A percentile compares a stretch with the other conserved stretches of the same genome.
Conservation (phyloP, 768 basidiomycete species). For the Zangia roseola region DNA sequence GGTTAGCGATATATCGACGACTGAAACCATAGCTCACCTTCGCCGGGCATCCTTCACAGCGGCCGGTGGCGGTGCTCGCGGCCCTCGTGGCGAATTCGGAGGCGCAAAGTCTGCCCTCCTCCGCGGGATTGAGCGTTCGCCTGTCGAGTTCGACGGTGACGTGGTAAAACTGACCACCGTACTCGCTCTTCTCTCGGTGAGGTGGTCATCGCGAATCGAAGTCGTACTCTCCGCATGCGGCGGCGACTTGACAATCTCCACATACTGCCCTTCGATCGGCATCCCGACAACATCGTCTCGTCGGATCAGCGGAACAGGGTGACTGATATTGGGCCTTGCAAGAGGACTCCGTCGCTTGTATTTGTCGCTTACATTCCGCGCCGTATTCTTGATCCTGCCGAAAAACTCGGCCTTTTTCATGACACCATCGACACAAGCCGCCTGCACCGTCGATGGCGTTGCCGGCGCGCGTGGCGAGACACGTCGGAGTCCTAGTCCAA, state of each 20-base stretch:
- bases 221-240: conserved; percentile 24
- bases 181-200: conserved; percentile 31
- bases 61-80: conserved; percentile 22
- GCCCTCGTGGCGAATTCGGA: conserved; percentile 47
- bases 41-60: conserved; percentile 20
- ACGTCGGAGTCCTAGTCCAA: conserved; percentile 50
- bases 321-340: conserved; percentile 54
- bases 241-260: conserved; percentile 27
- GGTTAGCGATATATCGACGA: not conserved
- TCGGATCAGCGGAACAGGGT: conserved; percentile 47
- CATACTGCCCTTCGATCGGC: conserved; percentile 34
- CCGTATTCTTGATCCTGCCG: conserved; percentile 58
- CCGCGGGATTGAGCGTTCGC: conserved; percentile 61
- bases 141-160: conserved; percentile 67
- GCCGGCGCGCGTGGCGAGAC: conserved; percentile 47
- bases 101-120: conserved; percentile 68
- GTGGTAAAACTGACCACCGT: conserved; percentile 47
- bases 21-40: conserved; percentile 16
- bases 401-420: conserved; percentile 74
- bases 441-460: conserved; percentile 33
- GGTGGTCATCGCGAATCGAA: conserved; percentile 41
- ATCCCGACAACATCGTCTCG: conserved; percentile 17
- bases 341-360: conserved; percentile 40
- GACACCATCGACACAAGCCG: conserved; percentile 44
- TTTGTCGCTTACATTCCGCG: conserved; percentile 67